Base-by-base conservation (phyloP, 495 filamentous ascomycete species). In the Aspergillus ostianus region DNA sequence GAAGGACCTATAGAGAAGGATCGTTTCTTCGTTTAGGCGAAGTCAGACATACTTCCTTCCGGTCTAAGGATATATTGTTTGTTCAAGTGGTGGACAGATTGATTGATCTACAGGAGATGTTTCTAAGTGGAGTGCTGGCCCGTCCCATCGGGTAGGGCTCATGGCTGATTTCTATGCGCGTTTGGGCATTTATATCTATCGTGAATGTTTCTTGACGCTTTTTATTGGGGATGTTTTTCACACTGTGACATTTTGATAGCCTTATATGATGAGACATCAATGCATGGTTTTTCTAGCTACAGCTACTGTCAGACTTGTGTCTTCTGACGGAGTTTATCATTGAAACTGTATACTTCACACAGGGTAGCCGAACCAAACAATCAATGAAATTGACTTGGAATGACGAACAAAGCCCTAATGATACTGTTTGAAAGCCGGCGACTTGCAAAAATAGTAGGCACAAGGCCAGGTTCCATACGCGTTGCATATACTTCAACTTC, bases 1-100 rank as follows among this genome's bases (percentile, higher is more conserved):
- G 80, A 93, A 93, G 80, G 81, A 85, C 63, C 78, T 84, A 73
- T 92, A 86, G 74, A 68, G 50, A 10, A 46, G 20, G 5, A 13
- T 23, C 46, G 26, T 26, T 26, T n/a, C 36, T 41, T 41, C 9
- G 8, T 41, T 13, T 41, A 4, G 36, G 36, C 10, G 13, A 10
- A 41, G 13, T 41, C 13, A 15, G 10, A 10, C 12, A 8, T 15
- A 15, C 9, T 41, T 41, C 12, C 8, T 1, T 41, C 13, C 5
- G 36, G 10, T 41, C 36, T 4, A 41, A 2, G 9, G 36, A 41
- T 41, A 2, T 1, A 12, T 41, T 41, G 36, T 15, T 12, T 12
- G 36, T 15, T 41, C 2, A 13, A 17, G 8, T 10, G 36, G 13
- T 41, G 36, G 36, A 15, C 13, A 17, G 0, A 41, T 41, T 12